A percentile compares a stretch with the other conserved stretches of the same genome.
Conservation (phyloP, 257 asterid genomes). For the Verbascum thapsus region DNA sequence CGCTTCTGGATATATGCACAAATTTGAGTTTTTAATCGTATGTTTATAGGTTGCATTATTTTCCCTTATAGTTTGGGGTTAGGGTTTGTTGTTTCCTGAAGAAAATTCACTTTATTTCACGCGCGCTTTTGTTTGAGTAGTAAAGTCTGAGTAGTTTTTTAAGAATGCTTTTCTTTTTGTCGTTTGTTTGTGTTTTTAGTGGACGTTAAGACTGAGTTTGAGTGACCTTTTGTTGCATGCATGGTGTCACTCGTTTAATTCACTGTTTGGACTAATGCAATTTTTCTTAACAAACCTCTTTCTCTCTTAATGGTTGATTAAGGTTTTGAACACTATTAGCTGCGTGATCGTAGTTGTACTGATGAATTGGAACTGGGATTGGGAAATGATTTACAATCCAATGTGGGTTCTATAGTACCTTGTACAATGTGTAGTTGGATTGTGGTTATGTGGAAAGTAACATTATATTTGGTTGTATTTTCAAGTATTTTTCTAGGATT, state of each 20-base stretch:
- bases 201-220: background rate
- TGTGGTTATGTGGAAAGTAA: constrained; percentile 10
- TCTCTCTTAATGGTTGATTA: background rate
- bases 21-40: background rate
- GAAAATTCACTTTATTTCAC: background rate
- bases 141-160: background rate
- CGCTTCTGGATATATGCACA: background rate
- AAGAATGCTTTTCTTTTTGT: background rate
- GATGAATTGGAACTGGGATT: background rate
- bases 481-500: no score
- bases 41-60: background rate
- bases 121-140: background rate
- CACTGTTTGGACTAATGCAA: background rate
- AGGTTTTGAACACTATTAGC: background rate
- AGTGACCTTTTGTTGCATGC: constrained; percentile 13
- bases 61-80: constrained; percentile 13
- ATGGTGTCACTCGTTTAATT: background rate
- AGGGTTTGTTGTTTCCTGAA: constrained; percentile 21
- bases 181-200: no score
- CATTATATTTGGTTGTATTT: no score
- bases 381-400: background rate
- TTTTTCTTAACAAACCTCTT: background rate
- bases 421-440: constrained; percentile 13
- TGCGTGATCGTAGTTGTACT: constrained; percentile 3
- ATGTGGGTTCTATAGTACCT: background rate